Evolutionary conservation across 1,139 yeast genomes (phyloP).

Genomic region (Yamadazyma songkhlaensis): DNA sequence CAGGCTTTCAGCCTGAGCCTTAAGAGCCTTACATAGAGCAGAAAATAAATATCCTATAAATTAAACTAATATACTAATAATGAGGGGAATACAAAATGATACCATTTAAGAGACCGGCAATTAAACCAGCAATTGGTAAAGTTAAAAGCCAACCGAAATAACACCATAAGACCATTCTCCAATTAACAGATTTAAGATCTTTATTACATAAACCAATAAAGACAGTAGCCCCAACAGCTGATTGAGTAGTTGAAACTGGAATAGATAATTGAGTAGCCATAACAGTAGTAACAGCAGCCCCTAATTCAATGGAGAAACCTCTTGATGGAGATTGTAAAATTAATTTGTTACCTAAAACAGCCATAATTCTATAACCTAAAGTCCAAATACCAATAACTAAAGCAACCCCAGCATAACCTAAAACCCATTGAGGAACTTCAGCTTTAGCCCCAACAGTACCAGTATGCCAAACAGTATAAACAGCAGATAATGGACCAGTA

Average conservation of each 20-base stretch:
- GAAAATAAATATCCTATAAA: neutral
- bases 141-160: conserved; percentile 74
- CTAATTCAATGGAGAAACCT: conserved; percentile 77
- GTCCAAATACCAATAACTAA: conserved; percentile 72
- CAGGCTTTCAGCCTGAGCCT: too few relatives aligned
- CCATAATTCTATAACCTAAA: conserved; percentile 70
- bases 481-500: conserved; percentile 70
- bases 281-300: conserved; percentile 74
- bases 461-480: conserved; percentile 60
- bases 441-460: conserved; percentile 48
- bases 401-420: conserved; percentile 66
- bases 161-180: conserved; percentile 76
- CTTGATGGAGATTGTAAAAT: conserved; percentile 77
- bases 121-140: conserved; percentile 69
- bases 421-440: conserved; percentile 69
- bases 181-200: conserved; percentile 63
- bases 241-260: conserved; percentile 77
- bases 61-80: conserved; percentile 13
- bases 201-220: conserved; percentile 72
- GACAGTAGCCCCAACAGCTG: conserved; percentile 79
- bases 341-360: conserved; percentile 69
- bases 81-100: conserved; percentile 68
- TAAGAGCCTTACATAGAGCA: too few relatives aligned
- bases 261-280: conserved; percentile 72
- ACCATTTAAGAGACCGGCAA: conserved; percentile 66